These are phyloP conservation scores for Cladosporium sp. DNA, from an alignment of 2,329 filamentous ascomycete species.

Conservation along the genomic window DNA sequence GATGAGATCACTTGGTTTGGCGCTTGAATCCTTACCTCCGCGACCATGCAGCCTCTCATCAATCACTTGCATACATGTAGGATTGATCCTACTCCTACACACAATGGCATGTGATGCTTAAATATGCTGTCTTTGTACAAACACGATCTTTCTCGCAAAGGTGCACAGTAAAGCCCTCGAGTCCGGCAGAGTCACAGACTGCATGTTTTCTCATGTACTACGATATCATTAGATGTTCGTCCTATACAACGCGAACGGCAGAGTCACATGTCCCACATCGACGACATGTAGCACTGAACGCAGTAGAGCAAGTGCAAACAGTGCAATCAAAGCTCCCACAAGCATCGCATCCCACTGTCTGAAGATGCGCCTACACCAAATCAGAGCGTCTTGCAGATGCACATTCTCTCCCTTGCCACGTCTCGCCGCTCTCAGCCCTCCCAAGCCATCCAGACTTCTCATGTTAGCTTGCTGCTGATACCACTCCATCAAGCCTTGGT, in stretches of 20 bases:
- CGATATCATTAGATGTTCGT: neutral
- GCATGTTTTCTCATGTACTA: neutral
- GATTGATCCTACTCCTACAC: too few species aligned
- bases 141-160: too few species aligned
- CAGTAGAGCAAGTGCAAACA: constrained; percentile 21
- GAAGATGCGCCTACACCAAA: constrained; percentile 23
- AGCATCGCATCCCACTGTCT: constrained; percentile 33
- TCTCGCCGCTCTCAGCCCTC: constrained; percentile 58
- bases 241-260: neutral
- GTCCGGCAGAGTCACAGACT: too few species aligned
- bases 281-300: neutral
- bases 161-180: too few species aligned
- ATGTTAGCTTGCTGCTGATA: constrained; percentile 62
- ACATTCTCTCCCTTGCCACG: constrained; percentile 53
- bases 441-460: constrained; percentile 60
- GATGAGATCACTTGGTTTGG: too few species aligned
- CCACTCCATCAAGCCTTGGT: constrained; percentile 52
- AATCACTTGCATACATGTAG: too few species aligned
- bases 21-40: too few species aligned
- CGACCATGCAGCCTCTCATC: too few species aligned
- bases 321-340: constrained; percentile 27
- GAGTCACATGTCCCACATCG: neutral
- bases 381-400: constrained; percentile 44
- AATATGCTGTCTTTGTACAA: too few species aligned
- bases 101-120: too few species aligned